phyloP scores from a whole-genome alignment of 192 early-diverging fungal species.

The Thamnidium elegans region DNA sequence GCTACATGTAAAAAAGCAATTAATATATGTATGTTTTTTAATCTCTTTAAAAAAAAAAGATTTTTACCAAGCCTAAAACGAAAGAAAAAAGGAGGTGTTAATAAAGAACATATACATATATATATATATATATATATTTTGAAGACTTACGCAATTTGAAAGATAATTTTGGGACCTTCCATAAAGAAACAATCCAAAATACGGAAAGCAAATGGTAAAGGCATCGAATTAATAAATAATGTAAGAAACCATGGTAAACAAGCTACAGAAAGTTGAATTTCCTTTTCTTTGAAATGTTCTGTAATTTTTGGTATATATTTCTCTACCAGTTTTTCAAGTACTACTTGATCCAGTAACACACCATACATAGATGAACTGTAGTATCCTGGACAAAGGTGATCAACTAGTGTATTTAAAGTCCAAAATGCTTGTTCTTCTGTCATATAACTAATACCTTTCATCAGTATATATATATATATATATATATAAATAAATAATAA shows the following conservation, averaged over 20 bases:
- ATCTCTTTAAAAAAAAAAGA: not conserved
- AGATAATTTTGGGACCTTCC: conserved; percentile 93
- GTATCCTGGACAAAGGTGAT: conserved; percentile 90
- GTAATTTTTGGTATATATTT: conserved; percentile 88
- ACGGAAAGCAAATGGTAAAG: conserved; percentile 81
- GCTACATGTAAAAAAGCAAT: conserved; percentile 39
- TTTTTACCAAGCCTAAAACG: not conserved
- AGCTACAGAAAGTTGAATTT: conserved; percentile 95
- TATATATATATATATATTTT: not conserved
- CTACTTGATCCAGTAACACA: conserved; percentile 91
- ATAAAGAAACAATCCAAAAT: conserved; percentile 97
- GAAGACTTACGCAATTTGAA: conserved; percentile 76
- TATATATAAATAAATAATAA: not conserved
- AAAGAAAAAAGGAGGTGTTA: not conserved
- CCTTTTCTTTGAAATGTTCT: conserved; percentile 77
- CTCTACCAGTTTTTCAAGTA: conserved; percentile 86
- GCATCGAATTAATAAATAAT: conserved; percentile 95
- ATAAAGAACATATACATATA: not conserved
- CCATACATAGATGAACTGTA: conserved; percentile 93
- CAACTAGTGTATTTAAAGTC: conserved; percentile 87
- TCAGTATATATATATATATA: not conserved
- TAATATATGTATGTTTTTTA: not conserved
- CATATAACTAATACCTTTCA: conserved; percentile 56
- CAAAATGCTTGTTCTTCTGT: conserved; percentile 98
- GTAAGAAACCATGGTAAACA: conserved; percentile 98